Evolutionary conservation across 2,329 filamentous ascomycete species (phyloP).

Genomic region (Setomelanomma holmii): DNA sequence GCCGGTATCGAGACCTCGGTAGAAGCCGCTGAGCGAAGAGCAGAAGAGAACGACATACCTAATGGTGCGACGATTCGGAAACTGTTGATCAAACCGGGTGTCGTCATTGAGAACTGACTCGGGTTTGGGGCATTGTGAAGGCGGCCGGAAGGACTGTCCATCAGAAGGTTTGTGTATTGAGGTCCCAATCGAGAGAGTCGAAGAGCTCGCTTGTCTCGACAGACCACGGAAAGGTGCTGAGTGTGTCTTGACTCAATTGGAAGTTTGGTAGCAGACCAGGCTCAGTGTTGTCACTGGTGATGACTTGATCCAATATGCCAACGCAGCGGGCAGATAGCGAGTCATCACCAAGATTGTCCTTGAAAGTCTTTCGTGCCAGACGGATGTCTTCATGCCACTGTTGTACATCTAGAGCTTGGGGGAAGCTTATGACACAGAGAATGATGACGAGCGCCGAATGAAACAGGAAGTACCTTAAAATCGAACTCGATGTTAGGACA

Average conservation of each 20-base stretch:
- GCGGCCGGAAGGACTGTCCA: background rate
- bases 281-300: conserved; percentile 26
- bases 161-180: conserved; percentile 26
- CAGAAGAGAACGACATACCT: conserved; percentile 34
- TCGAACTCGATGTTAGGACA: background rate
- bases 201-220: conserved; percentile 34
- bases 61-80: conserved; percentile 32
- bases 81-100: conserved; percentile 25
- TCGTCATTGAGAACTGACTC: conserved; percentile 25
- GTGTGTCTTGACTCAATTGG: conserved; percentile 23
- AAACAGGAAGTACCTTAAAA: conserved; percentile 30
- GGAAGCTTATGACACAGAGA: conserved; percentile 35
- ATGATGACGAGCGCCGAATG: conserved; percentile 33
- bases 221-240: conserved; percentile 35
- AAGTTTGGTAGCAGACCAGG: conserved; percentile 23
- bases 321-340: conserved; percentile 35
- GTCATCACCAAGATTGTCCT: conserved; percentile 27
- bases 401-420: conserved; percentile 17
- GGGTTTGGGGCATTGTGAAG: background rate
- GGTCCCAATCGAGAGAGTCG: conserved; percentile 33
- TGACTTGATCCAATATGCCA: conserved; percentile 32
- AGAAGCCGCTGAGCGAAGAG: conserved; percentile 25
- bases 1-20: conserved; percentile 31
- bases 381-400: conserved; percentile 30
- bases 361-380: conserved; percentile 28